Evolutionary conservation across 148 eudicot genomes (phyloP), one percentile per base, ranked within the genome.

Genomic region (Dysphania ambrosioides): DNA sequence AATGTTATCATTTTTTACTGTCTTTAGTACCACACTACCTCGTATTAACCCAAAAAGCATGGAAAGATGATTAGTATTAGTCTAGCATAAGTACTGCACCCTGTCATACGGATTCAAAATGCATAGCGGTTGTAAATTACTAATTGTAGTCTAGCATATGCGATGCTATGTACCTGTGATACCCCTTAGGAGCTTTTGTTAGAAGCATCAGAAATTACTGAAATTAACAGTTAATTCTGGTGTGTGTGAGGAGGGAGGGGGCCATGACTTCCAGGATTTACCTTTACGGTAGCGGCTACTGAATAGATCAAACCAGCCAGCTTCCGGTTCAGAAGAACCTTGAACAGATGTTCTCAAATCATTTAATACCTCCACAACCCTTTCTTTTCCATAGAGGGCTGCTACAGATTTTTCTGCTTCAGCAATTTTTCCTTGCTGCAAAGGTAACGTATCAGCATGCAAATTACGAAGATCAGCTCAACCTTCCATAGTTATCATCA

Each of bases 241-340:
- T 15, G 60, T 7, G 40, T 4, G 68, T 61, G 30, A 5, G 24
- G 16, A 4, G 53, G 53, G 4, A 12, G 53, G 18, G 18, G 53
- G 16, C 18, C 8, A 11, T 26, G 38, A 9, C 47, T 61, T 62
- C 18, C 11, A 1, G 10, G 56, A 66, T 30, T 53, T 88, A 93
- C 98, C 94, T 88, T 83, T 91, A 72, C 86, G 61, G 68, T 93
- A 91, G 40, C 98, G 98, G 71, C 79, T 78, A 77, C 97, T 85
- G 77, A 93, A 93, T 76, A 93, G 94, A 83, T 93, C 98, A 78
- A 93, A 82, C 98, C 98, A 93, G 49, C 97, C 92, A 71, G 97
- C 98, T 82, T 93, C 98, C 71, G 82, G 94, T 79, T 93, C 98
- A 69, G 89, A 79, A 68, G 94, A 87, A 36, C 91, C 97, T 81